Conservation (phyloP, 2,329 filamentous ascomycete species). For the Colletotrichum zoysiae region DNA sequence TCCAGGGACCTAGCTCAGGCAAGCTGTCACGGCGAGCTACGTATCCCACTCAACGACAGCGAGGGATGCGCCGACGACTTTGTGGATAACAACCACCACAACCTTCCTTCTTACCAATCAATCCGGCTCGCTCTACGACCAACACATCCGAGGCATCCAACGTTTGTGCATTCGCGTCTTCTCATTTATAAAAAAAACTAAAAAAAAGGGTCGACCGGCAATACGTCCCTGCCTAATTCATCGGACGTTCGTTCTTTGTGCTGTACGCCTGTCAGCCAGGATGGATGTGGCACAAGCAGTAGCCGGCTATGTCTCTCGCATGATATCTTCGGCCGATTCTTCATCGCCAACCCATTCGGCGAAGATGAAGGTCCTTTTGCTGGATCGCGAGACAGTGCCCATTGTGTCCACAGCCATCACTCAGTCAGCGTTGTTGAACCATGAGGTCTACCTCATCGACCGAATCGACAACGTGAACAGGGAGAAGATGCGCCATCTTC, state of each 20-base stretch:
- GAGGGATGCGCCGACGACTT: neutral
- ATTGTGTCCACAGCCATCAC: constrained; percentile 96
- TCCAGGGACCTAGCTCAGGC: constrained; percentile 18
- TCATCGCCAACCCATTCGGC: constrained; percentile 75
- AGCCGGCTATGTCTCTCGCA: constrained; percentile 95
- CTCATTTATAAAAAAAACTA: neutral
- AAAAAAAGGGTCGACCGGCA: too few species aligned
- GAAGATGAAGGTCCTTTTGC: constrained; percentile 98
- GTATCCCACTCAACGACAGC: constrained; percentile 1
- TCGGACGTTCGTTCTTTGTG: too few species aligned
- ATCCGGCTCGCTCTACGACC: neutral
- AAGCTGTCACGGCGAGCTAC: constrained; percentile 10
- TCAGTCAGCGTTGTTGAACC: constrained; percentile 92
- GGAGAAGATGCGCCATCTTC: constrained; percentile 98
- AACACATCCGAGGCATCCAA: neutral
- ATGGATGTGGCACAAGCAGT: constrained; percentile 98
- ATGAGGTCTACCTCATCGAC: constrained; percentile 98
- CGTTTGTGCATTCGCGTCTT: neutral
- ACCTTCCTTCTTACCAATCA: neutral
- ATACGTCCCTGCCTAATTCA: neutral
- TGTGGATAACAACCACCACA: neutral
- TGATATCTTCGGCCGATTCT: constrained; percentile 87
- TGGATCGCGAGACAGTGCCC: constrained; percentile 93
- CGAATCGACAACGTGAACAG: constrained; percentile 89
- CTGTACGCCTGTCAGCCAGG: constrained; percentile 48